Conservation (phyloP, 306 rosid species). For the Trichosanthes cucumerina region DNA sequence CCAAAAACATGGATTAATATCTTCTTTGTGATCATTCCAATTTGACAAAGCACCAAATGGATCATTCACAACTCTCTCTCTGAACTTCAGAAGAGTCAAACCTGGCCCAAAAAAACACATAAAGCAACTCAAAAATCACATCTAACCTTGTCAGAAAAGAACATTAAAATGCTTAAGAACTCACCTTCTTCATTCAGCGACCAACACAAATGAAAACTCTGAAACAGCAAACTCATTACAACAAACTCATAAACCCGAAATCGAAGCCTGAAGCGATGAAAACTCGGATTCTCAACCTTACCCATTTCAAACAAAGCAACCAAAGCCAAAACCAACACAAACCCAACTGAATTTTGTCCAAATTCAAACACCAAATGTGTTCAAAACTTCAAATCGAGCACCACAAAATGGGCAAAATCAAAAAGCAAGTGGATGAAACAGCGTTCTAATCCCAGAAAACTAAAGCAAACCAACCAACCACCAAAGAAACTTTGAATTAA, state of each 20-base stretch:
- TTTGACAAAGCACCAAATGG: slow-evolving; percentile 65
- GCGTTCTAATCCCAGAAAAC: slow-evolving; percentile 19
- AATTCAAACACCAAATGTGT: background rate
- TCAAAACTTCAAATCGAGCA: slow-evolving; percentile 6
- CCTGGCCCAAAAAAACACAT: slow-evolving; percentile 35
- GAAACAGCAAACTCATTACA: slow-evolving; percentile 30
- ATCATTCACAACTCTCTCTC: slow-evolving; percentile 49
- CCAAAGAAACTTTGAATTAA: slow-evolving; percentile 20
- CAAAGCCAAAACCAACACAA: slow-evolving; percentile 7
- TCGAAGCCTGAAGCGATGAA: slow-evolving; percentile 28
- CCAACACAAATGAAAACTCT: slow-evolving; percentile 41
- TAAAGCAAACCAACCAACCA: slow-evolving; percentile 16
- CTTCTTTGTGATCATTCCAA: slow-evolving; percentile 59
- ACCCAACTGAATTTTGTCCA: slow-evolving; percentile 10
- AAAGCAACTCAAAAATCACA: background rate
- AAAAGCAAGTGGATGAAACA: slow-evolving; percentile 10
- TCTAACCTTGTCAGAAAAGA: background rate
- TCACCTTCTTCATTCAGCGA: slow-evolving; percentile 77
- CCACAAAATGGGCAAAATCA: background rate
- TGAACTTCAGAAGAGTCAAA: slow-evolving; percentile 68
- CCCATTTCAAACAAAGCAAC: slow-evolving; percentile 6
- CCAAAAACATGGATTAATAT: slow-evolving; percentile 60
- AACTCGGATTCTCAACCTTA: slow-evolving; percentile 35
- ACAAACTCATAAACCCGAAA: slow-evolving; percentile 15
- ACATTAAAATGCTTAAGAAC: slow-evolving; percentile 1